Evolutionary conservation across 371 early-diverging fungal genomes (phyloP).

Genomic region (Lichtheimia ramosa): DNA sequence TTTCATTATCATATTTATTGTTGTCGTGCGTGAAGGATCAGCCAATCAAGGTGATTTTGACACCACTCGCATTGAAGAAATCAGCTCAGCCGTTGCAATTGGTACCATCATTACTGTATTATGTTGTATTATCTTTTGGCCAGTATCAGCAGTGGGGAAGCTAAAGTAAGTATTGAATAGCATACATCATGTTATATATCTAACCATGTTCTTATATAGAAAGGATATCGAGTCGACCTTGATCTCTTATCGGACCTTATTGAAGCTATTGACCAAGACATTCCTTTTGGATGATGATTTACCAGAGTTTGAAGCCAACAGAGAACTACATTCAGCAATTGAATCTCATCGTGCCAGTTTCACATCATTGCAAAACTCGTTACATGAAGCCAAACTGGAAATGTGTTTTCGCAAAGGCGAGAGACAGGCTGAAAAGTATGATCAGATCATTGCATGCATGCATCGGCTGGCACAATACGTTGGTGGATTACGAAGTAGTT

Average conservation of each 20-base stretch:
- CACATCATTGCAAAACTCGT: conserved; percentile 59
- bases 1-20: conserved; percentile 59
- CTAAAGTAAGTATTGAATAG: conserved; percentile 37
- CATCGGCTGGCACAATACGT: conserved; percentile 69
- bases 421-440: conserved; percentile 37
- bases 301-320: conserved; percentile 53
- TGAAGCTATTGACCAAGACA: conserved; percentile 65
- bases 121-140: conserved; percentile 62
- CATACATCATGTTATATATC: neutral
- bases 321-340: conserved; percentile 54
- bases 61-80: conserved; percentile 53
- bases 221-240: conserved; percentile 59
- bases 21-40: conserved; percentile 53
- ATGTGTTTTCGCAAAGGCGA: conserved; percentile 51
- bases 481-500: conserved; percentile 66
- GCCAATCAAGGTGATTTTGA: conserved; percentile 54
- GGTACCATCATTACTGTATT: conserved; percentile 59
- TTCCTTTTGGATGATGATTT: conserved; percentile 65
- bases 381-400: conserved; percentile 67
- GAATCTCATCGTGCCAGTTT: conserved; percentile 67
- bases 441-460: conserved; percentile 48
- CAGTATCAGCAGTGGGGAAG: conserved; percentile 57
- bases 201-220: conserved; percentile 23
- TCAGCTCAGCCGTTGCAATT: conserved; percentile 53
- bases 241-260: conserved; percentile 51